Evolutionary conservation across 2,329 filamentous ascomycete genomes (phyloP), one percentile per base, ranked within the genome.

Genomic region (Tolypocladium endophyticum): DNA sequence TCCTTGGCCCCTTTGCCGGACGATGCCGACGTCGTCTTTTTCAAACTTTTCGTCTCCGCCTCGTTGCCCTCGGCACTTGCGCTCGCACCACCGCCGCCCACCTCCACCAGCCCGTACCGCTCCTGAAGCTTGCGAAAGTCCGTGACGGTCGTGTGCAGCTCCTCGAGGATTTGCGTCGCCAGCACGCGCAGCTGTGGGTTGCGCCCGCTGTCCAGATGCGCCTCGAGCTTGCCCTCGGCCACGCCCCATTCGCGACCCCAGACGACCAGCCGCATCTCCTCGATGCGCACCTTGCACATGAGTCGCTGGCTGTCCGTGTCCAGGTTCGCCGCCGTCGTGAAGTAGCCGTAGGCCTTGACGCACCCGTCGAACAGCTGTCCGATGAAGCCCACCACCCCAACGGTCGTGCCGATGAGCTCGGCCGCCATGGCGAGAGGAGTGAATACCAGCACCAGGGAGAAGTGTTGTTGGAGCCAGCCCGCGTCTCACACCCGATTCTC

Each of bases 211-310:
- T 71, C 67, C 11, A 79, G 69, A 60, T 77, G 75, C 39, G 71
- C 73, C 65, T 79, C 77, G 1, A 79, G 68, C 56, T 63, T 69
- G 6, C 77, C 77, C 67, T 79, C 77, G 12, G 74, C 71, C 39
- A 79, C 76, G 30, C 77, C 77, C 77, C 77, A 79, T 63, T 78
- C 74, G 38, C 77, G 67, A 23, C 77, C 77, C 77, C 77, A 79
- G 60, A 78, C 75, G 36, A 76, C 66, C 41, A 79, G 70, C 4
- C 77, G 72, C 75, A 77, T 78, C 72, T 79, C 77, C 68, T 79
- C 77, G 64, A 79, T 79, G 57, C 76, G 74, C 59, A 79, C 74
- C 64, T 79, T 79, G 69, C 77, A 79, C 52, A 77, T 67, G 38
- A 79, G 68, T 45, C 74, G 72, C 65, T 77, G 74, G 61, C 71